A percentile compares a stretch with the other conserved stretches of the same genome.
Evolutionary conservation across 306 rosid genomes (phyloP).

Genomic region (Gillenia trifoliata): DNA sequence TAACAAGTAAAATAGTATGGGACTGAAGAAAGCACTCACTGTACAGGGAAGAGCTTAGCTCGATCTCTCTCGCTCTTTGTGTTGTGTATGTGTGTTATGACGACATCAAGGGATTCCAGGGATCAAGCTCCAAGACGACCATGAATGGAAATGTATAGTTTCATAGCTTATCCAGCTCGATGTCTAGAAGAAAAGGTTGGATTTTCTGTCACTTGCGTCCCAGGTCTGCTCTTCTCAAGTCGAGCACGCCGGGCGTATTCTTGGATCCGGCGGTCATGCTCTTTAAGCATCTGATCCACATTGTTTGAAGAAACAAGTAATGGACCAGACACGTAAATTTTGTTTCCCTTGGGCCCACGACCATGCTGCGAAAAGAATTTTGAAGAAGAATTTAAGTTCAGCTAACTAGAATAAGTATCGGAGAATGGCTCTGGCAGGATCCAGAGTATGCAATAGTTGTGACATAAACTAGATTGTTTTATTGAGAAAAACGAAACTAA

Average conservation of each 20-base stretch:
- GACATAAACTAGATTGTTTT: not conserved
- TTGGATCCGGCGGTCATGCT: slow-evolving; percentile 67
- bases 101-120: not conserved
- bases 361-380: slow-evolving; percentile 41
- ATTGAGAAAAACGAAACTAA: slow-evolving; percentile 27
- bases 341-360: slow-evolving; percentile 41
- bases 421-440: not conserved
- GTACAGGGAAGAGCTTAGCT: slow-evolving; percentile 2
- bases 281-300: slow-evolving; percentile 72
- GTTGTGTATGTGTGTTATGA: not conserved
- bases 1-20: not conserved
- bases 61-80: not conserved
- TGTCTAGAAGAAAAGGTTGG: not conserved
- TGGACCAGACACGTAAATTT: slow-evolving; percentile 76
- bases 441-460: not conserved
- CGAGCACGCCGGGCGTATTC: slow-evolving; percentile 68
- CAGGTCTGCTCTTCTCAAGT: slow-evolving; percentile 18
- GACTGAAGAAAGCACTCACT: not conserved
- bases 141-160: not conserved
- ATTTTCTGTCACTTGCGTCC: slow-evolving; percentile 1
- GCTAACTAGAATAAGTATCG: not conserved
- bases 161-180: not conserved
- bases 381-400: not conserved
- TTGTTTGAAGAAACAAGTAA: slow-evolving; percentile 62
- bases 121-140: not conserved